Percentiles rank a stretch among this genome's conserved stretches.
Conservation (phyloP, 78 protist genomes). For the Diacronema lutheri region DNA sequence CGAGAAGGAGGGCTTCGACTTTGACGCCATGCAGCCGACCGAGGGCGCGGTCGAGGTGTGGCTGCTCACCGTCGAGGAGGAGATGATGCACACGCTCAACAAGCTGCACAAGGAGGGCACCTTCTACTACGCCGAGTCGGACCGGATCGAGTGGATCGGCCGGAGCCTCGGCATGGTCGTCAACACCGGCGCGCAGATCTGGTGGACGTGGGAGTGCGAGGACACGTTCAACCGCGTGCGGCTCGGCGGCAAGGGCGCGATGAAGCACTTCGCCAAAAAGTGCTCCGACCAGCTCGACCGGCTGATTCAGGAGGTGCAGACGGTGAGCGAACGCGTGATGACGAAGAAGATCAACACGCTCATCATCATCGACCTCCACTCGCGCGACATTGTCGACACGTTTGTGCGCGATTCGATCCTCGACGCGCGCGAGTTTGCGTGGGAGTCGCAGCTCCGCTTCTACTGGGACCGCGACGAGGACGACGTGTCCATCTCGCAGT, state of each 20-base stretch:
- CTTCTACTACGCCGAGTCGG: slow-evolving; percentile 62
- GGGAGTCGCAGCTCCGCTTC: slow-evolving; percentile 91
- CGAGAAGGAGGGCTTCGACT: slow-evolving; percentile 71
- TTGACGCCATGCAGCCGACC: slow-evolving; percentile 35
- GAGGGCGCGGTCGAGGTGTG: slow-evolving; percentile 88
- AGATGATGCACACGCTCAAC: slow-evolving; percentile 65
- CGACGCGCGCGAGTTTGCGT: slow-evolving; percentile 82
- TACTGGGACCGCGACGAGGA: slow-evolving; percentile 69
- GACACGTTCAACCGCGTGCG: slow-evolving; percentile 71
- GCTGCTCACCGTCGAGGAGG: slow-evolving; percentile 73
- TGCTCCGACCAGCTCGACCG: slow-evolving; percentile 45
- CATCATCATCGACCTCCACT: slow-evolving; percentile 88
- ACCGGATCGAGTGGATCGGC: slow-evolving; percentile 65
- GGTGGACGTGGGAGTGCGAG: slow-evolving; percentile 92
- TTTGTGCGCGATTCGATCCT: slow-evolving; percentile 83
- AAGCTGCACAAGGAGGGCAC: slow-evolving; percentile 67
- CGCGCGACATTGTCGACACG: slow-evolving; percentile 80
- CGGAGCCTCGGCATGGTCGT: slow-evolving; percentile 57
- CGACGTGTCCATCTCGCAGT: slow-evolving; percentile 63
- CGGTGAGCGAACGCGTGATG: not conserved
- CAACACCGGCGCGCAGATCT: slow-evolving; percentile 73
- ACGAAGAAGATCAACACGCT: slow-evolving; percentile 80
- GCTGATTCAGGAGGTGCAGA: slow-evolving; percentile 55
- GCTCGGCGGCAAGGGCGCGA: slow-evolving; percentile 67
- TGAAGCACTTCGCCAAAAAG: slow-evolving; percentile 51